phyloP scores from a whole-genome alignment of 1,284 basidiomycete genomes.

The Leucoagaricus sp. region DNA sequence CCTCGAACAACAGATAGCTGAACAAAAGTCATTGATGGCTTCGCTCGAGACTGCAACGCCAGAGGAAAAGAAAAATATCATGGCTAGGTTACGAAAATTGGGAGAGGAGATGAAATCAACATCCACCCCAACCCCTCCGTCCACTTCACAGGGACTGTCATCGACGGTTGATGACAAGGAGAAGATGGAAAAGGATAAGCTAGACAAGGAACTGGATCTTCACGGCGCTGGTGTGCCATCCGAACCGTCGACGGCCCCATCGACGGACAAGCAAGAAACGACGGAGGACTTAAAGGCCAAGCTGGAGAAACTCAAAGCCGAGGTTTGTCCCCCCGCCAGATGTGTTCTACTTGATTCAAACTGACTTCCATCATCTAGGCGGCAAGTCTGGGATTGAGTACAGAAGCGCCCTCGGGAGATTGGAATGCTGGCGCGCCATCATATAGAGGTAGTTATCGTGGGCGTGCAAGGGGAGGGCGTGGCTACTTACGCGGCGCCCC shows the following conservation, averaged over 20 bases:
- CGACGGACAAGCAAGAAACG: slow-evolving; percentile 41
- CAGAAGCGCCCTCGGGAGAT: slow-evolving; percentile 38
- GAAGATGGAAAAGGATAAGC: slow-evolving; percentile 58
- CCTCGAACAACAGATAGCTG: slow-evolving; percentile 83
- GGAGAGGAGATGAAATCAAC: slow-evolving; percentile 72
- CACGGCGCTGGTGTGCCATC: slow-evolving; percentile 44
- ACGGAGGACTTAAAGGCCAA: slow-evolving; percentile 79
- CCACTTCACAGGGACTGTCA: slow-evolving; percentile 22
- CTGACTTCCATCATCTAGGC: slow-evolving; percentile 49
- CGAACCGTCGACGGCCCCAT: slow-evolving; percentile 26
- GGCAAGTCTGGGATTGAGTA: slow-evolving; percentile 75
- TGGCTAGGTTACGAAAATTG: slow-evolving; percentile 77
- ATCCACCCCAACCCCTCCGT: slow-evolving; percentile 30
- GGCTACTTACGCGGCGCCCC: slow-evolving; percentile 58
- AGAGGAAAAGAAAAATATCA: slow-evolving; percentile 81
- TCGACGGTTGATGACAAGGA: slow-evolving; percentile 43
- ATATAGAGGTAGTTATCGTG: slow-evolving; percentile 63
- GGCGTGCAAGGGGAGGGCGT: slow-evolving; percentile 69
- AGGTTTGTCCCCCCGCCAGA: slow-evolving; percentile 50
- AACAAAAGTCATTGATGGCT: slow-evolving; percentile 87
- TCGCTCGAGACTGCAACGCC: slow-evolving; percentile 63
- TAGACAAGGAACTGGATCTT: slow-evolving; percentile 78
- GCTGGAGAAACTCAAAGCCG: slow-evolving; percentile 79
- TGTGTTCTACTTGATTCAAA: neutral
- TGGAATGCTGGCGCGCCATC: slow-evolving; percentile 30